These are phyloP conservation scores for Coemansia sp. DNA, from an alignment of 192 early-diverging fungal genomes.

Conservation along the genomic window DNA sequence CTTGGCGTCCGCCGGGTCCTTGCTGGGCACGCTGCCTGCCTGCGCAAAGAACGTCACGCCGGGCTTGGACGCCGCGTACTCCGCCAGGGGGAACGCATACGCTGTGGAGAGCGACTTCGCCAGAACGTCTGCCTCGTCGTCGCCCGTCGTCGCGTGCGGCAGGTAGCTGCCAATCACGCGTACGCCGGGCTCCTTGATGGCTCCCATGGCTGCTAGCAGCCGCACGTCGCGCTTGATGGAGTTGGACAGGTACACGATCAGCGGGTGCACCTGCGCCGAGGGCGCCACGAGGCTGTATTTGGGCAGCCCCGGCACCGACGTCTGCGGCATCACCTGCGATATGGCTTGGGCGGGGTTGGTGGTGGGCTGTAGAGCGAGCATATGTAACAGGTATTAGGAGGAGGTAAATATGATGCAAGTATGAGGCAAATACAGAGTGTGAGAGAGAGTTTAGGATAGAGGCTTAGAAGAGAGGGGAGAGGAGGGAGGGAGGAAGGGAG, in stretches of 20 bases:
- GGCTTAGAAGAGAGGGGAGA: conserved; percentile 2
- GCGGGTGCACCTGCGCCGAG: conserved; percentile 12
- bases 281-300: conserved; percentile 33
- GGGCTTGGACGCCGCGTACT: conserved; percentile 7
- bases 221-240: conserved; percentile 54
- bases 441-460: conserved; percentile 1
- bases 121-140: conserved; percentile 18
- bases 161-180: conserved; percentile 47
- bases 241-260: conserved; percentile 44
- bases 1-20: conserved; percentile 11
- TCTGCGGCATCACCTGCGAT: conserved; percentile 16
- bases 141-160: conserved; percentile 18
- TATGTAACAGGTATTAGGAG: not conserved
- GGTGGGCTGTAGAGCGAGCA: conserved; percentile 33
- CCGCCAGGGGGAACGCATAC: conserved; percentile 1
- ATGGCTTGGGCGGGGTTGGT: not conserved
- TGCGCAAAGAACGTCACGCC: conserved; percentile 5
- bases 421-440: not conserved
- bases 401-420: not conserved
- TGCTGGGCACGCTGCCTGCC: conserved; percentile 9
- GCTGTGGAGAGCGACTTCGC: conserved; percentile 3
- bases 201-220: conserved; percentile 48
- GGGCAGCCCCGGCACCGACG: conserved; percentile 9
- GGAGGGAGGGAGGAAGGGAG: not conserved
- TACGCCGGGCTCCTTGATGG: conserved; percentile 33